phyloP scores from a whole-genome alignment of 1,139 yeast species.

The Geotrichum restrictum region DNA sequence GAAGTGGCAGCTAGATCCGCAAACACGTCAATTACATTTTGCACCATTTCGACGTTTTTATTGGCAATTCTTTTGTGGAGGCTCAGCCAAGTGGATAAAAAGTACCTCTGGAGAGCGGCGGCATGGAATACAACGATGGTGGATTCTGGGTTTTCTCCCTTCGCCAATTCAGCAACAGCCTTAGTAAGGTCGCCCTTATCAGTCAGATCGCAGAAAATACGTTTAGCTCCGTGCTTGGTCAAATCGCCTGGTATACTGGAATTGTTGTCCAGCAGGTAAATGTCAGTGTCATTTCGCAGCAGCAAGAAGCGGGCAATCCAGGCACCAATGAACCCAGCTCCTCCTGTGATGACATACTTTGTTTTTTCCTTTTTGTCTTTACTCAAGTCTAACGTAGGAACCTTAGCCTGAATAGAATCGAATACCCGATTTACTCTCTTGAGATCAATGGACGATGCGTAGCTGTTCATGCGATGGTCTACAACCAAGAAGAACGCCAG shows the following conservation, averaged over 20 bases:
- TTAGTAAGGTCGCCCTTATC: conserved; percentile 20
- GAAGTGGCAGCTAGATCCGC: conserved; percentile 2
- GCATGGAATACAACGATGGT: conserved; percentile 25
- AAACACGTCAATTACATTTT: conserved; percentile 19
- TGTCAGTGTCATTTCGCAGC: conserved; percentile 30
- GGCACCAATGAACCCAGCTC: conserved; percentile 37
- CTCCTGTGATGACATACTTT: conserved; percentile 34
- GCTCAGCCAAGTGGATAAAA: conserved; percentile 16
- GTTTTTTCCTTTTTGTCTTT: neutral
- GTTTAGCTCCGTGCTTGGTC: conserved; percentile 28
- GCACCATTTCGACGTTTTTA: conserved; percentile 21
- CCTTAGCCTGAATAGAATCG: conserved; percentile 12
- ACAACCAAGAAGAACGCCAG: conserved; percentile 6
- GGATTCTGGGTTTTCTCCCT: neutral
- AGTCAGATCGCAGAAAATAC: conserved; percentile 25
- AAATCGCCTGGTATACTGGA: conserved; percentile 31
- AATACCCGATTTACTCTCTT: conserved; percentile 14
- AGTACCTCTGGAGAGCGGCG: conserved; percentile 24
- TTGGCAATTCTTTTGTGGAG: conserved; percentile 16
- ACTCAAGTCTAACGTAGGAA: conserved; percentile 9
- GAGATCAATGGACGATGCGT: conserved; percentile 17
- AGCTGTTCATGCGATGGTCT: conserved; percentile 17
- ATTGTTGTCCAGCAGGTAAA: conserved; percentile 27
- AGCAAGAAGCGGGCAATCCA: conserved; percentile 36
- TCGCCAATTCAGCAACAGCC: conserved; percentile 6